A percentile compares a stretch with the other conserved stretches of the same genome.
Evolutionary conservation across 1,139 yeast species (phyloP).

Genomic region (Scheffersomyces cryptocercus): DNA sequence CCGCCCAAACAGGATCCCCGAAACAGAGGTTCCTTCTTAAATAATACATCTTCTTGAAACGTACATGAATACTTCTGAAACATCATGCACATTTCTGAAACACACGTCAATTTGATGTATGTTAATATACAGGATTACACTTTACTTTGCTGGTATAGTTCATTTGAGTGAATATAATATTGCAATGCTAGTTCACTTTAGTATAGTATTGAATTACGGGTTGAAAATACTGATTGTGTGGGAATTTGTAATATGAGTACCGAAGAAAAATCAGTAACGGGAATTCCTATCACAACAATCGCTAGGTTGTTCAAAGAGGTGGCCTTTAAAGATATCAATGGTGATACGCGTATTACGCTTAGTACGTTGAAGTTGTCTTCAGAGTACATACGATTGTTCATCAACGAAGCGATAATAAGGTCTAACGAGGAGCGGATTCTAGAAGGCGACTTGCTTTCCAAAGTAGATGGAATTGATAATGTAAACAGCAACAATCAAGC

Average conservation of each 20-base stretch:
- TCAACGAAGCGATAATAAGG: constrained; percentile 63
- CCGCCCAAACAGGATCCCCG: too few relatives aligned
- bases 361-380: constrained; percentile 52
- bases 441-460: constrained; percentile 28
- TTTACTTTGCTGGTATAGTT: too few relatives aligned
- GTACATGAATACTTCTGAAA: too few relatives aligned
- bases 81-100: too few relatives aligned
- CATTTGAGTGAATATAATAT: too few relatives aligned
- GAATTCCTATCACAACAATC: constrained; percentile 44
- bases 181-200: too few relatives aligned
- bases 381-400: constrained; percentile 60
- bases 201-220: too few relatives aligned
- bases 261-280: background rate
- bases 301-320: constrained; percentile 57
- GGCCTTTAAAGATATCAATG: constrained; percentile 41
- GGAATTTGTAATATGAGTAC: background rate
- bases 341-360: constrained; percentile 49
- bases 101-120: too few relatives aligned
- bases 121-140: too few relatives aligned
- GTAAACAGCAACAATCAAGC: constrained; percentile 7
- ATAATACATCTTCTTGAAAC: too few relatives aligned
- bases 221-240: too few relatives aligned
- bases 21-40: too few relatives aligned
- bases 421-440: constrained; percentile 53
- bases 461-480: constrained; percentile 37